Percentiles rank a stretch among this genome's conserved stretches.
phyloP scores from a whole-genome alignment of 441 rosid genomes.

The Erodium trifolium region DNA sequence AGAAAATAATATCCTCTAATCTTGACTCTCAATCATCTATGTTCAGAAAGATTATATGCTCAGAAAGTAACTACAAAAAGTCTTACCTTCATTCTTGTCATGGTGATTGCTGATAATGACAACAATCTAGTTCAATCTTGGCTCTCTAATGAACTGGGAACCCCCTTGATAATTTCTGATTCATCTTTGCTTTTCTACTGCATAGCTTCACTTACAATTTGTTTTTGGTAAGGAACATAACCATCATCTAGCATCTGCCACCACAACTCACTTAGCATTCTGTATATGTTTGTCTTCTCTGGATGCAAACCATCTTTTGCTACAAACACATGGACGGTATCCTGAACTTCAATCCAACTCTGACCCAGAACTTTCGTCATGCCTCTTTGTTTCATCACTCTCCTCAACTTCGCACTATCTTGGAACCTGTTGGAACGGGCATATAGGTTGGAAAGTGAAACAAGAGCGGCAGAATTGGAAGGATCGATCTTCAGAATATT shows the following conservation, averaged over 20 bases:
- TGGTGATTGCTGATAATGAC: not conserved
- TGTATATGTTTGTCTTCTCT: conserved; percentile 37
- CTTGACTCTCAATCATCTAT: not conserved
- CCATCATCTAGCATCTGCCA: conserved; percentile 36
- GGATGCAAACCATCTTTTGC: conserved; percentile 48
- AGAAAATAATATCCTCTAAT: not conserved
- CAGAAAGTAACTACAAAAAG: not conserved
- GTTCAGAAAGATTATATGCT: not conserved
- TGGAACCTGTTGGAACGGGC: conserved; percentile 44
- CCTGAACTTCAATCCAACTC: conserved; percentile 48
- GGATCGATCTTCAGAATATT: conserved; percentile 44
- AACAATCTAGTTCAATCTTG: not conserved
- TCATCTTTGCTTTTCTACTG: not conserved
- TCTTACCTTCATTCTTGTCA: not conserved
- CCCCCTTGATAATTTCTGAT: not conserved
- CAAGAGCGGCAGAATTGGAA: conserved; percentile 40
- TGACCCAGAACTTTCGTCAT: conserved; percentile 47
- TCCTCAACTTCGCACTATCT: conserved; percentile 39
- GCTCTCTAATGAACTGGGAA: not conserved
- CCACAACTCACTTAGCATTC: conserved; percentile 35
- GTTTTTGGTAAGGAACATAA: conserved; percentile 14
- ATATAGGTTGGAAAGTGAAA: conserved; percentile 36
- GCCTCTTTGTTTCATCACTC: conserved; percentile 37
- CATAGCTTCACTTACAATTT: not conserved
- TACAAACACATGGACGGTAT: conserved; percentile 34